Base-by-base conservation (phyloP, 805 yeast species). In the Tetrapisispora fleetii region DNA sequence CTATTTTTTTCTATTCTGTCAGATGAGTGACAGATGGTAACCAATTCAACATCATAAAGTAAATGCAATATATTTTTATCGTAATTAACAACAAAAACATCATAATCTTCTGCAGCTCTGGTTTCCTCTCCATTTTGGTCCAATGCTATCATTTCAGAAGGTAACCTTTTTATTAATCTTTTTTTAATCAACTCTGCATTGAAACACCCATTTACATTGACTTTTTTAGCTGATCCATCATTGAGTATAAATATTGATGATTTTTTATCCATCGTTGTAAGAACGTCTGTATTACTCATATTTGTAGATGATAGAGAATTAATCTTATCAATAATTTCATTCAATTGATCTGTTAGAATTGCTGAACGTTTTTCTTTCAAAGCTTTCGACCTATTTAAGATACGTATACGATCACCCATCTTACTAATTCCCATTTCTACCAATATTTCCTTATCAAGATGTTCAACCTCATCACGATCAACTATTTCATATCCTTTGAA, bases 351-450 rank as follows among this genome's bases (percentile, higher is more conserved):
- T 16, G 42, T 22, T 4, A 42, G n/a, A 14, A 50, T 46, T 11
- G 49, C 39, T 24, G 51, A 47, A 21, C 48, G 41, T 28, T 46
- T 48, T 50, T 49, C 79, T 56, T 39, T 69, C 63, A 60, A 27
- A 21, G 45, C 41, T 30, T 75, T 69, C 3, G 85, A 71, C 19
- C 83, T 81, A 16, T 78, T 69, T 57, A 82, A 78, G 11, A 91
- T 65, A 28, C 83, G 71, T 19, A 91, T 70, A 27, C 96, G 70
- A 63, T 93, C 98, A 1, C 98, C 97, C 16, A 91, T 77, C 54
- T 79, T 83, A n/a, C 57, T 53, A 11, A 91, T 65, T 0, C 96
- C 95, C 11, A 93, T 61, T 49, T 83, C 93, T 43, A 74, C 77
- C 48, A 91, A 72, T 0, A 88, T 77, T 7, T 67, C 71, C 40